Percentiles rank a stretch among this genome's conserved stretches.
phyloP scores from a whole-genome alignment of 2,329 filamentous ascomycete species.

The Aspergillus sp. region DNA sequence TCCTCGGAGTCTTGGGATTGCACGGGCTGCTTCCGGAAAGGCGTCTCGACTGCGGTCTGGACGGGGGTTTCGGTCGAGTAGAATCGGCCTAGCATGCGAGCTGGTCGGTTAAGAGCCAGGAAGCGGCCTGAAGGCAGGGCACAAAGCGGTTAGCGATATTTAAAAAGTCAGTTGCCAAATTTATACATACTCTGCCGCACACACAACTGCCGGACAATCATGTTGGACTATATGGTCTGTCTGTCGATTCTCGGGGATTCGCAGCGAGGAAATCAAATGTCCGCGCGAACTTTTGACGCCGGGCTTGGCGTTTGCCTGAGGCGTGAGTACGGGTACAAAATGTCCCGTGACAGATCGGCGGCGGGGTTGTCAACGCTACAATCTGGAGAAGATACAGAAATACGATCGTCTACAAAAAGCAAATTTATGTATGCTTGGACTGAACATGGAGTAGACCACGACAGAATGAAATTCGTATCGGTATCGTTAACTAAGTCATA shows the following conservation, averaged over 20 bases:
- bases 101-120: conserved; percentile 25
- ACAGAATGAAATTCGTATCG: conserved; percentile 8
- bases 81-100: conserved; percentile 27
- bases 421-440: neutral
- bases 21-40: conserved; percentile 6
- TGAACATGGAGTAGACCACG: neutral
- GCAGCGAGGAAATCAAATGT: conserved; percentile 12
- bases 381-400: neutral
- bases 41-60: conserved; percentile 18
- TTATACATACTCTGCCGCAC: conserved; percentile 34
- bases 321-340: conserved; percentile 2
- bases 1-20: conserved; percentile 8
- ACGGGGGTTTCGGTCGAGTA: conserved; percentile 25
- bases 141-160: conserved; percentile 8
- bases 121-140: conserved; percentile 26
- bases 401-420: neutral
- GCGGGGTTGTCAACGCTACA: neutral
- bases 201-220: conserved; percentile 37
- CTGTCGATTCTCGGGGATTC: neutral
- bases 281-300: conserved; percentile 31
- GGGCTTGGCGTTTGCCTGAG: conserved; percentile 28
- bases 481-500: conserved; percentile 11
- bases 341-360: neutral
- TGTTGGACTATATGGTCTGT: conserved; percentile 19
- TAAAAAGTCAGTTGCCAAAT: neutral